Base-by-base conservation (phyloP, 441 rosid species). In the Corymbia citriodora region DNA sequence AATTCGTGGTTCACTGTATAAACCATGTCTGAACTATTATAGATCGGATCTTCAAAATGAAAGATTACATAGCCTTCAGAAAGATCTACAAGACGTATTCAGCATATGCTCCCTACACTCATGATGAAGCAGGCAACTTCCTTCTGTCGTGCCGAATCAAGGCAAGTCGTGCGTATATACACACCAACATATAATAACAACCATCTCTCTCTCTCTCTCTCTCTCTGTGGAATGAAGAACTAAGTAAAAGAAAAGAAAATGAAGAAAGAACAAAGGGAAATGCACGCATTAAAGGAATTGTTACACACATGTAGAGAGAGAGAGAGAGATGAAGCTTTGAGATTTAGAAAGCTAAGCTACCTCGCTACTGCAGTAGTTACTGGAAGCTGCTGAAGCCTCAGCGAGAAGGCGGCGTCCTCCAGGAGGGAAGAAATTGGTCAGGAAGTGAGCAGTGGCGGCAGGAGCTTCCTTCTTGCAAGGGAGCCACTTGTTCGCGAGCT, bases 371-470 rank as follows among this genome's bases (percentile, higher is more conserved):
- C 98, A 97, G 57, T 90, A 89, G 7, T 61, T 87, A 55, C 93
- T 25, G 10, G 88, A 49, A 65, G 88, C 92, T 19, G 65, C 63
- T 0, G 65, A 59, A 25, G n/a, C 65, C 12, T 87, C 96, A 3
- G 98, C 95, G 1, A 96, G 96, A 87, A 96, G 97, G 90, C 90
- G 98, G 57, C 96, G 96, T 89, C 90, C 92, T 55, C 92, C 50
- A 19, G 89, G 14, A 49, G 92, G 82, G 90, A 94, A 93, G 90
- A 91, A 90, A 79, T 40, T 79, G 36, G 92, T 85, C 91, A 94
- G 95, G 88, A 94, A 93, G 72, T 96, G 97, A 18, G 93, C 63
- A 7, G 93, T 54, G 48, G 91, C 52, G 15, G 50, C 10, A 14
- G 52, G 9, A 29, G 29, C 92, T 31, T 92, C 90, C 53, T 91